Base-by-base conservation (phyloP, 2,329 filamentous ascomycete species). In the Alternaria brassicae region DNA sequence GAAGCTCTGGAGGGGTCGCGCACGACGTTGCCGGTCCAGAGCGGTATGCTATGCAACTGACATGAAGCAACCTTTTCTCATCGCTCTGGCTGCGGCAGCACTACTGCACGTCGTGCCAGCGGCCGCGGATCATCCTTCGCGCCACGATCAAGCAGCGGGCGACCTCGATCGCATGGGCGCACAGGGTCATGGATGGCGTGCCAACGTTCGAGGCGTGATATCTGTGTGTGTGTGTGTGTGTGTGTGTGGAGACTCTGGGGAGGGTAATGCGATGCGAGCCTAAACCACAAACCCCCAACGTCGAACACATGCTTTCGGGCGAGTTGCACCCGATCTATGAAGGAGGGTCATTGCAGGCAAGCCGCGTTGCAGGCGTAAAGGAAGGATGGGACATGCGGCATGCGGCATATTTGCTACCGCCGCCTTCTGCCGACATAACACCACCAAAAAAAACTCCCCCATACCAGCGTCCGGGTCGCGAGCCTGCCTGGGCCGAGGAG, bases 101-200 rank as follows among this genome's bases (percentile, higher is more conserved):
- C 61, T 62, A 62, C 63, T 65, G 57, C 65, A 58, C 55, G 41
- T 59, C 57, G 63, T 66, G 56, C 59, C 59, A 68, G 59, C 55
- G 53, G 21, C 30, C 56, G 63, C 59, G 56, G 49, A 48, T 61
- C 62, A 63, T 66, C 63, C 65, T 66, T 66, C 65, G 63, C 63
- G 63, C 54, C 55, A 47, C 57, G 34, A 54, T 49, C 42, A 55
- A 27, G 48, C 30, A 41, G 39, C 52, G 36, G 28, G 44, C 39
- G 25, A 21, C 39, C 41, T 56, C 42, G 54, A 60, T 53, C 27
- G 57, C 58, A 57, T 58, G 42, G 36, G 21, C 36, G 42, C 10
- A n/a, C 30, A 36, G 17, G 53, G 15, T 19, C 30, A 48, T 32
- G 44, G 44, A n/a, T 48, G 19, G 44, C 30, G 30, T 32, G 30